These are phyloP conservation scores for Yamadazyma scolyti DNA, from an alignment of 805 yeast genomes.

Conservation along the genomic window DNA sequence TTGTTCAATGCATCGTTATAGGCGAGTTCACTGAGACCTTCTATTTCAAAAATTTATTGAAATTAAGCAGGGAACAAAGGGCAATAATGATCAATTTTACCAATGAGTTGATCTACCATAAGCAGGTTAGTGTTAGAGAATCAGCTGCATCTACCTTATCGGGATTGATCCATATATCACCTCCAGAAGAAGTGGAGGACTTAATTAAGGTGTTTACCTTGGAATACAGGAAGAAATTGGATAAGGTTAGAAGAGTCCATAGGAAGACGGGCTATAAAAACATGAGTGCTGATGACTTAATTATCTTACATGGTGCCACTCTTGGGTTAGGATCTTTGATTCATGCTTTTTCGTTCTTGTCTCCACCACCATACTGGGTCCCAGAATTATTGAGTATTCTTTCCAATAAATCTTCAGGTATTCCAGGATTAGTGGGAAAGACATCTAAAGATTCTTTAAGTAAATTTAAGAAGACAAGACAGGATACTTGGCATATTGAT, in stretches of 20 bases:
- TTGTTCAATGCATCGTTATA: constrained; percentile 56
- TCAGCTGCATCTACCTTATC: constrained; percentile 72
- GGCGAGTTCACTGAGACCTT: constrained; percentile 69
- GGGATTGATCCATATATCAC: constrained; percentile 68
- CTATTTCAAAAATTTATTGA: constrained; percentile 64
- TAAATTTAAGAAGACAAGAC: constrained; percentile 84
- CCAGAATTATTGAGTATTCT: constrained; percentile 67
- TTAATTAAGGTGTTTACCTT: constrained; percentile 38
- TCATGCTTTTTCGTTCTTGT: constrained; percentile 82
- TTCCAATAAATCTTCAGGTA: constrained; percentile 67
- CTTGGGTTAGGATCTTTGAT: constrained; percentile 86
- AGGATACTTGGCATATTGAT: constrained; percentile 96
- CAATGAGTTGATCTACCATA: constrained; percentile 51
- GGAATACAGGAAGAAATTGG: constrained; percentile 24
- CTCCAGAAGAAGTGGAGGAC: constrained; percentile 42
- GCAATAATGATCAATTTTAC: constrained; percentile 48
- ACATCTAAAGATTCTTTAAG: constrained; percentile 80
- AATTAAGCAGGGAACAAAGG: constrained; percentile 47
- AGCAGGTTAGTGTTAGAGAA: constrained; percentile 71
- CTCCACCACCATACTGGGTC: constrained; percentile 92
- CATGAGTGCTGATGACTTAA: constrained; percentile 36
- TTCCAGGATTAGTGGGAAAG: constrained; percentile 75
- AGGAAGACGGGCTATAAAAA: constrained; percentile 33
- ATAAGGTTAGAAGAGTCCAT: constrained; percentile 42
- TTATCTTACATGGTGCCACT: constrained; percentile 75